These are phyloP conservation scores for Bipolaris sorokiniana DNA, from an alignment of 2,329 filamentous ascomycete species.

Conservation along the genomic window DNA sequence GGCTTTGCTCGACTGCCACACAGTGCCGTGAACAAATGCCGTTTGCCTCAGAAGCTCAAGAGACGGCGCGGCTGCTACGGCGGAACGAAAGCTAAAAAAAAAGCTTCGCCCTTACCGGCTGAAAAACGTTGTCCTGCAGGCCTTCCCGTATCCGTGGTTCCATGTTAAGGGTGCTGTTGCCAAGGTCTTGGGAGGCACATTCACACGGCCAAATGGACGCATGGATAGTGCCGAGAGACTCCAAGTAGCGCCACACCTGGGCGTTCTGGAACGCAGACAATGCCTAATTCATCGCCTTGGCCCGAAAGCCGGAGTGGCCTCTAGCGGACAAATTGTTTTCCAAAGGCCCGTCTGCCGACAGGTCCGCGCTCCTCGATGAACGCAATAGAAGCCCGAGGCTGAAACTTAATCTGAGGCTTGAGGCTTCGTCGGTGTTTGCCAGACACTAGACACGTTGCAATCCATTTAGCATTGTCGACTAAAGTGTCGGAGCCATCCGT, in stretches of 20 bases:
- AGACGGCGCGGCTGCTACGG: background rate
- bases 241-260: conserved; percentile 31
- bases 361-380: conserved; percentile 8
- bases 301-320: conserved; percentile 30
- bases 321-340: conserved; percentile 19
- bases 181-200: conserved; percentile 49
- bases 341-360: conserved; percentile 25
- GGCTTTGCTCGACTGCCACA: conserved; percentile 1
- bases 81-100: conserved; percentile 20
- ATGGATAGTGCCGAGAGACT: conserved; percentile 34
- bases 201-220: conserved; percentile 29
- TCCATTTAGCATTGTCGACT: conserved; percentile 7
- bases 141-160: conserved; percentile 30
- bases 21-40: background rate
- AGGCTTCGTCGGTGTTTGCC: conserved; percentile 9
- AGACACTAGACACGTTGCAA: background rate
- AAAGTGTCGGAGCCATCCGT: background rate
- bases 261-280: conserved; percentile 43
- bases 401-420: conserved; percentile 19
- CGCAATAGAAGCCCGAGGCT: conserved; percentile 19
- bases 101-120: conserved; percentile 35
- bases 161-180: conserved; percentile 33
- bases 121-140: conserved; percentile 23
- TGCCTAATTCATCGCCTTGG: conserved; percentile 43
- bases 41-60: background rate